Evolutionary conservation across 2,329 filamentous ascomycete species (phyloP).

Genomic region (Pyrenophora tritici-repentis): DNA sequence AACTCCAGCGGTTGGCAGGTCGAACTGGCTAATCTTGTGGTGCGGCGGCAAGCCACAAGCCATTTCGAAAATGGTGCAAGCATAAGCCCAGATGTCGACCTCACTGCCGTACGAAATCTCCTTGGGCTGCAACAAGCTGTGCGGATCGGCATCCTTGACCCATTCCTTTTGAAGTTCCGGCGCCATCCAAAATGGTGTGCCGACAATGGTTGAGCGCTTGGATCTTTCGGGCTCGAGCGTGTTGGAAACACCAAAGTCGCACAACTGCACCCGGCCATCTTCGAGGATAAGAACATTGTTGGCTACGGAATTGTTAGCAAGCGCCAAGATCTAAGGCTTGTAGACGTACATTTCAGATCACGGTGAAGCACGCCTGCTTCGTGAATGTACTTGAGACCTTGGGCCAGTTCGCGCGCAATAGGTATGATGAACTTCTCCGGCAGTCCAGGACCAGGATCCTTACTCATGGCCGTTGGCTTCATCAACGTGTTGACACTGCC

Average conservation of each 20-base stretch:
- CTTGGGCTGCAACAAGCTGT: slow-evolving; percentile 58
- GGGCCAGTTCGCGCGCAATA: slow-evolving; percentile 66
- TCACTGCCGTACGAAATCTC: slow-evolving; percentile 57
- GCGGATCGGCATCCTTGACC: slow-evolving; percentile 63
- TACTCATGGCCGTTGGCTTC: slow-evolving; percentile 48
- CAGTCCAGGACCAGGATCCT: slow-evolving; percentile 46
- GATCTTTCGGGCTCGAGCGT: slow-evolving; percentile 75
- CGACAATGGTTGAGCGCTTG: slow-evolving; percentile 80
- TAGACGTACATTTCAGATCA: slow-evolving; percentile 63
- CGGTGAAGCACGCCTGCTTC: slow-evolving; percentile 69
- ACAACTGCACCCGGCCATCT: slow-evolving; percentile 76
- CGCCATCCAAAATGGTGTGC: slow-evolving; percentile 86
- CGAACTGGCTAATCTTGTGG: slow-evolving; percentile 47
- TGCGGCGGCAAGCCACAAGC: slow-evolving; percentile 78
- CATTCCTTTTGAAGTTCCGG: slow-evolving; percentile 64
- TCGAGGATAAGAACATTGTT: slow-evolving; percentile 82
- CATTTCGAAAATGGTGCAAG: slow-evolving; percentile 80
- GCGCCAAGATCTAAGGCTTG: neutral
- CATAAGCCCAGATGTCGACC: slow-evolving; percentile 82
- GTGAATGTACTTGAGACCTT: slow-evolving; percentile 65
- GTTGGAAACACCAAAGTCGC: slow-evolving; percentile 83
- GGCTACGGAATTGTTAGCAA: slow-evolving; percentile 43
- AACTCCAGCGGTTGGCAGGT: slow-evolving; percentile 53
- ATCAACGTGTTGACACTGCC: slow-evolving; percentile 75
- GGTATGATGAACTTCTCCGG: slow-evolving; percentile 67